These are phyloP conservation scores for Polyplosphaeria fusca DNA, from an alignment of 495 filamentous ascomycete genomes.

Conservation along the genomic window DNA sequence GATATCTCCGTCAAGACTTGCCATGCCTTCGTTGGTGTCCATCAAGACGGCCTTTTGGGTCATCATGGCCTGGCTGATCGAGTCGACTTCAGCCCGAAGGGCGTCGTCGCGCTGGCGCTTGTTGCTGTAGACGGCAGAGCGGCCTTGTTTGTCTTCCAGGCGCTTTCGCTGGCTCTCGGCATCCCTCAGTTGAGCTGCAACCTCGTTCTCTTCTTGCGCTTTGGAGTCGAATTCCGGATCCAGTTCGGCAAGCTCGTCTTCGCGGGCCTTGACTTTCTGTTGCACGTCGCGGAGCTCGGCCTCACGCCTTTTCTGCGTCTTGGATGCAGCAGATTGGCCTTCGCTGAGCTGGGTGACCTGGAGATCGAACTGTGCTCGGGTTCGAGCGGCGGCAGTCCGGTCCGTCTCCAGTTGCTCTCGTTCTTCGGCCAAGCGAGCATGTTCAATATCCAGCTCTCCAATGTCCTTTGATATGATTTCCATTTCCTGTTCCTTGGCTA, in stretches of 20 bases:
- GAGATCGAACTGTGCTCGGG: constrained; percentile 79
- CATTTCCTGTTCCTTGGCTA: constrained; percentile 77
- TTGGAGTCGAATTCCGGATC: constrained; percentile 70
- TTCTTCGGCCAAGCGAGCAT: constrained; percentile 85
- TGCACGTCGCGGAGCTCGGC: constrained; percentile 71
- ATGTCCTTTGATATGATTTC: constrained; percentile 72
- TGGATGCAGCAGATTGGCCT: constrained; percentile 73
- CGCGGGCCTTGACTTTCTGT: constrained; percentile 68
- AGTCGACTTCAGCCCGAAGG: constrained; percentile 74
- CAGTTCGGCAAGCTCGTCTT: constrained; percentile 69
- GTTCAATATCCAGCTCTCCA: constrained; percentile 70
- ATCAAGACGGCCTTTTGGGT: constrained; percentile 77
- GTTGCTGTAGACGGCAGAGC: constrained; percentile 81
- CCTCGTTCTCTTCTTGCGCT: constrained; percentile 66
- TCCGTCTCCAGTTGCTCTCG: constrained; percentile 87
- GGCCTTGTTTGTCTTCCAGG: constrained; percentile 89
- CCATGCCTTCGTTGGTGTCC: constrained; percentile 83
- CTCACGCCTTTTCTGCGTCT: constrained; percentile 65
- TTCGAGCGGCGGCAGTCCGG: constrained; percentile 70
- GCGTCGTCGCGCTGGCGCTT: constrained; percentile 85
- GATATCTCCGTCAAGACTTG: constrained; percentile 67
- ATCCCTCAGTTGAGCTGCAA: constrained; percentile 67
- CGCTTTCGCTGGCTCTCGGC: constrained; percentile 74
- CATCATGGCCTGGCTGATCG: constrained; percentile 69
- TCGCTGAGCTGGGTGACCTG: constrained; percentile 76